These are phyloP conservation scores for Microbotryum silenes-acaulis DNA, from an alignment of 1,284 basidiomycete species.

Conservation along the genomic window DNA sequence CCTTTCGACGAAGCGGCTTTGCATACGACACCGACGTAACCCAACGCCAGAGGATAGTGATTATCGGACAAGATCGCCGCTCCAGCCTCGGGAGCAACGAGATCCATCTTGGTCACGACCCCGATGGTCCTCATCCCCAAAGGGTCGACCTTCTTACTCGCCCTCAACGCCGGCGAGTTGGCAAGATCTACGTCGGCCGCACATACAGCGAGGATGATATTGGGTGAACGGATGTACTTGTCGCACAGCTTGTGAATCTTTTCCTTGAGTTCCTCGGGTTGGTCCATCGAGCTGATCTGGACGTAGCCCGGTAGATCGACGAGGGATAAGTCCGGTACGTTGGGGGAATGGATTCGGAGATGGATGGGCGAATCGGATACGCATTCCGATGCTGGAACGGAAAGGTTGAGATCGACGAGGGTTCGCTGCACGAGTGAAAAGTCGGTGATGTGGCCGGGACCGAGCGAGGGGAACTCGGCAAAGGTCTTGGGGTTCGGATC, in stretches of 20 bases:
- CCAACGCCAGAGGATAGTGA: slow-evolving; percentile 92
- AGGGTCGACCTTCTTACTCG: slow-evolving; percentile 88
- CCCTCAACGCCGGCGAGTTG: slow-evolving; percentile 90
- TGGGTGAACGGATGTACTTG: slow-evolving; percentile 93
- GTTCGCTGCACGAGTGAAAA: slow-evolving; percentile 85
- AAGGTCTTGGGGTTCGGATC: slow-evolving; percentile 67
- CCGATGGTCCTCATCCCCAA: slow-evolving; percentile 91
- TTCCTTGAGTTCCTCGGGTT: slow-evolving; percentile 88
- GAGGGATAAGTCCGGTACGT: slow-evolving; percentile 92
- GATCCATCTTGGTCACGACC: slow-evolving; percentile 98
- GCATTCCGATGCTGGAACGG: slow-evolving; percentile 77
- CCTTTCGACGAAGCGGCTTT: slow-evolving; percentile 49
- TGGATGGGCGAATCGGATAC: slow-evolving; percentile 95
- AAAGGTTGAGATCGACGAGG: slow-evolving; percentile 88
- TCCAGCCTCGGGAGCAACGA: slow-evolving; percentile 78
- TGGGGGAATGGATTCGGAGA: slow-evolving; percentile 87
- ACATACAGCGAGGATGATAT: slow-evolving; percentile 95
- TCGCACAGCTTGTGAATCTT: slow-evolving; percentile 86
- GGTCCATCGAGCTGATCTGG: slow-evolving; percentile 89
- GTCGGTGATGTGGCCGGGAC: slow-evolving; percentile 77
- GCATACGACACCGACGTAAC: slow-evolving; percentile 95
- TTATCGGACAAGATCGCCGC: slow-evolving; percentile 76
- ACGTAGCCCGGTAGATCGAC: slow-evolving; percentile 98
- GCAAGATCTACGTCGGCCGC: slow-evolving; percentile 97
- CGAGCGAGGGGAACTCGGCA: slow-evolving; percentile 86